Conservation (phyloP, 2,329 filamentous ascomycete species). For the Fusarium cyanostomum region DNA sequence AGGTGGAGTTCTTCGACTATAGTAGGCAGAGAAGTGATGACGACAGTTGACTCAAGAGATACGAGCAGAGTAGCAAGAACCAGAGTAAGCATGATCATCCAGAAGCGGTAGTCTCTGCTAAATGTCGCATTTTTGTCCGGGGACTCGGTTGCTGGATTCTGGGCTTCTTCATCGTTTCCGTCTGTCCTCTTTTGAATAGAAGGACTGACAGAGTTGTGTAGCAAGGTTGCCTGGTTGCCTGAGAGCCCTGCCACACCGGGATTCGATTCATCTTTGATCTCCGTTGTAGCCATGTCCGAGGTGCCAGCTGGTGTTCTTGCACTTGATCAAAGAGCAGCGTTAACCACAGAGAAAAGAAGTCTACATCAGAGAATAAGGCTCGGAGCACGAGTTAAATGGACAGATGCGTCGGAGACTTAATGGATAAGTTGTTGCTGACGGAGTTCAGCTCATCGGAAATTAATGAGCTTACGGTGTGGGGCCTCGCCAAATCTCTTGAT, state of each 20-base stretch:
- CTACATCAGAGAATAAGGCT: too few relatives aligned
- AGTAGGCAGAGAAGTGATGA: conserved; percentile 41
- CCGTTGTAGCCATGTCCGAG: neutral
- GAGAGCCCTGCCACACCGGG: neutral
- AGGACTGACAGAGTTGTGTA: neutral
- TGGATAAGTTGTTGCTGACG: too few relatives aligned
- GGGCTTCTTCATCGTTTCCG: neutral
- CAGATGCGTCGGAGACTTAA: too few relatives aligned
- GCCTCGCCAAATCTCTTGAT: too few relatives aligned
- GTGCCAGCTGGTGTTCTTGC: too few relatives aligned
- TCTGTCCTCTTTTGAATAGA: neutral
- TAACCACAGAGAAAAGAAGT: too few relatives aligned
- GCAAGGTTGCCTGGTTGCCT: neutral
- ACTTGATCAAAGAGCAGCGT: too few relatives aligned
- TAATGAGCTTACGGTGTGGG: neutral
- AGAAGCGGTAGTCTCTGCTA: conserved; percentile 39
- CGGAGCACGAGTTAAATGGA: too few relatives aligned
- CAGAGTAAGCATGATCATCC: conserved; percentile 41
- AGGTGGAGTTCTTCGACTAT: conserved; percentile 38
- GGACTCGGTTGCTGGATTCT: neutral
- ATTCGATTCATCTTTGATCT: neutral
- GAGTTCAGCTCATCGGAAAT: neutral
- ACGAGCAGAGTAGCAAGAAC: conserved; percentile 34
- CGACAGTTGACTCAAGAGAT: conserved; percentile 39
- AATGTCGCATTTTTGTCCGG: conserved; percentile 3